Conservation (phyloP, 495 filamentous ascomycete species). For the Parathielavia hyrcaniae region DNA sequence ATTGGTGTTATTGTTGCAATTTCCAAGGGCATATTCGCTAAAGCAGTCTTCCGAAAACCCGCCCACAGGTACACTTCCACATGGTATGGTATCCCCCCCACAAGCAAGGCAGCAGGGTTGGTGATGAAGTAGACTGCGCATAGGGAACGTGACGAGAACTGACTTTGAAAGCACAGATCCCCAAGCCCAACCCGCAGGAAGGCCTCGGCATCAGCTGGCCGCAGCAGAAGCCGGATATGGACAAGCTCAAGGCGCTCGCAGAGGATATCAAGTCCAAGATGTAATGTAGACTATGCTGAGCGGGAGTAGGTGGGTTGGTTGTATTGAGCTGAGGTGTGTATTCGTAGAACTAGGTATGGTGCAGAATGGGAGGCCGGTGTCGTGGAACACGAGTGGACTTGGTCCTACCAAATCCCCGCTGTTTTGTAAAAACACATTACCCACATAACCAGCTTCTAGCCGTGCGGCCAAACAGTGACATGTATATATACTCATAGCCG, state of each 20-base stretch:
- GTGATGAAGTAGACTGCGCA: not conserved
- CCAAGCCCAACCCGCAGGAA: constrained; percentile 82
- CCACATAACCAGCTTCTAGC: not conserved
- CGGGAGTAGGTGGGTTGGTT: not conserved
- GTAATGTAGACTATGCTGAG: constrained; percentile 48
- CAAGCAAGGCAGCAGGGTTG: too few species aligned
- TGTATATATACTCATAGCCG: not conserved
- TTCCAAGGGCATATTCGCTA: not conserved
- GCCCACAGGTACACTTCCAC: constrained; percentile 84
- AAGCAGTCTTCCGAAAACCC: not conserved
- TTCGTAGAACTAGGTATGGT: not conserved
- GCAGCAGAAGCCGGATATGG: constrained; percentile 68
- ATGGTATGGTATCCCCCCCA: constrained; percentile 53
- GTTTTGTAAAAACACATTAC: not conserved
- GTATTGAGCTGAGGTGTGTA: not conserved
- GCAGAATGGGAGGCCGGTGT: not conserved
- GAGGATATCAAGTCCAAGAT: constrained; percentile 88
- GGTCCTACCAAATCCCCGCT: not conserved
- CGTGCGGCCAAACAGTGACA: not conserved
- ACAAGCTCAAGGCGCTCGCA: constrained; percentile 67
- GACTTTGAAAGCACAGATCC: constrained; percentile 54
- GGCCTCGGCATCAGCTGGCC: constrained; percentile 82
- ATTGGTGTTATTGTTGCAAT: not conserved
- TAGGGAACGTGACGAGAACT: not conserved
- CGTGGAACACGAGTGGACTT: not conserved